Conservation (phyloP, 805 yeast species). For the Monosporozyma aerobia region DNA sequence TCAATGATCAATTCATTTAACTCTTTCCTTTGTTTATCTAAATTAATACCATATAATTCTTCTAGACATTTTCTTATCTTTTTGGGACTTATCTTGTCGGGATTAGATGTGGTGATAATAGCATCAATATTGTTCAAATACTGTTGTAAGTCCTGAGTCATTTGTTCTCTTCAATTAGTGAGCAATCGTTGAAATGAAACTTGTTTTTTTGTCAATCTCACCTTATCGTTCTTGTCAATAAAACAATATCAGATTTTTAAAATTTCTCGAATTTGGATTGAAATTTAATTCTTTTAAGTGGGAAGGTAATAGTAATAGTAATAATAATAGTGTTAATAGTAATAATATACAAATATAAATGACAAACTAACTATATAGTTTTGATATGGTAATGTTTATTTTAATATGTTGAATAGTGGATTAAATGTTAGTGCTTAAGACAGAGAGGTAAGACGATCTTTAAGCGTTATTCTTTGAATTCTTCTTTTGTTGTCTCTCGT, state of each 20-base stretch:
- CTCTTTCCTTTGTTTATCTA: slow-evolving; percentile 42
- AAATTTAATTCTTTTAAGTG: too few relatives aligned
- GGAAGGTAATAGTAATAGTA: too few relatives aligned
- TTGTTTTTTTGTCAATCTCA: too few relatives aligned
- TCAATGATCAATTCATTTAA: slow-evolving; percentile 53
- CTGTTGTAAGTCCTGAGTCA: slow-evolving; percentile 12
- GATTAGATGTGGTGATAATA: slow-evolving; percentile 59
- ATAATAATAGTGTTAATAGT: not conserved
- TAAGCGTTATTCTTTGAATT: slow-evolving; percentile 41
- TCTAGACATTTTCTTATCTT: slow-evolving; percentile 64
- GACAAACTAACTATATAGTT: not conserved
- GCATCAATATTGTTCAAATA: slow-evolving; percentile 54
- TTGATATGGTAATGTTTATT: too few relatives aligned
- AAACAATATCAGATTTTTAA: too few relatives aligned
- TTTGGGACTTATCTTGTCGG: slow-evolving; percentile 62
- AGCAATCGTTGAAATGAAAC: not conserved
- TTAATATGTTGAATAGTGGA: not conserved
- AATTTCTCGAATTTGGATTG: too few relatives aligned
- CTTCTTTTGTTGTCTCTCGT: slow-evolving; percentile 74
- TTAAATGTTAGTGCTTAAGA: not conserved
- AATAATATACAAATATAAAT: not conserved
- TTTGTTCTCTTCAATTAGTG: not conserved
- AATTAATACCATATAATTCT: slow-evolving; percentile 51
- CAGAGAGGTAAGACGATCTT: not conserved
- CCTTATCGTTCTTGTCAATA: too few relatives aligned